phyloP scores from a whole-genome alignment of 441 rosid species.

The Bruguiera hainesii region DNA sequence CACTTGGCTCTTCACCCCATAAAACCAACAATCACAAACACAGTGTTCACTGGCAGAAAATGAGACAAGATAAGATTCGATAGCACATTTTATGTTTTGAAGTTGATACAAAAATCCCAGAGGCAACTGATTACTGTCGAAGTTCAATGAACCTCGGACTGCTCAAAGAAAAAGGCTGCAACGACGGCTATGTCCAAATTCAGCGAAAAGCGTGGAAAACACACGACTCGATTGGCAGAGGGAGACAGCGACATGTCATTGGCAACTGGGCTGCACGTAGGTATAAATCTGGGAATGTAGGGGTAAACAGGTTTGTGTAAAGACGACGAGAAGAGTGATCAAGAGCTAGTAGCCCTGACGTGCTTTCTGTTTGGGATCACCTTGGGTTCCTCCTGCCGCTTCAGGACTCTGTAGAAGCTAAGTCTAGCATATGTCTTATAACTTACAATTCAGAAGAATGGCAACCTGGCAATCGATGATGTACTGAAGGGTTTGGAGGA shows the following conservation, averaged over 20 bases:
- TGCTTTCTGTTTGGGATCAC: slow-evolving; percentile 19
- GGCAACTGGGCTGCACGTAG: neutral
- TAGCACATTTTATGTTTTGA: no score
- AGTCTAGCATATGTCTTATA: neutral
- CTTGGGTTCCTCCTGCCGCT: slow-evolving; percentile 27
- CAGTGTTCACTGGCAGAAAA: no score
- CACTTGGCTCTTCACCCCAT: no score
- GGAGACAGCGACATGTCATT: neutral
- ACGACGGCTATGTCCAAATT: slow-evolving; percentile 8
- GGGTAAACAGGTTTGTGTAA: neutral
- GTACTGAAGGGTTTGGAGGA: slow-evolving; percentile 31
- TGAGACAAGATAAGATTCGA: no score
- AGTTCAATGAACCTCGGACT: slow-evolving; percentile 16
- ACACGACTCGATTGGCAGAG: neutral
- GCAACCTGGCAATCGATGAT: neutral
- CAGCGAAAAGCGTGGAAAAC: neutral
- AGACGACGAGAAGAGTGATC: neutral
- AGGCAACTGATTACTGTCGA: slow-evolving; percentile 5
- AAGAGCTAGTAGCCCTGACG: neutral
- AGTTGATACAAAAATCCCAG: no score
- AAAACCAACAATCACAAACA: no score
- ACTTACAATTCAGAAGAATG: neutral
- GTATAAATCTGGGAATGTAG: neutral
- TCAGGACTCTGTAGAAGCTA: slow-evolving; percentile 15
- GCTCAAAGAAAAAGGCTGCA: slow-evolving; percentile 3